phyloP scores from a whole-genome alignment of 108 stramenopile species.

The Pseudonitzschia pungens region DNA sequence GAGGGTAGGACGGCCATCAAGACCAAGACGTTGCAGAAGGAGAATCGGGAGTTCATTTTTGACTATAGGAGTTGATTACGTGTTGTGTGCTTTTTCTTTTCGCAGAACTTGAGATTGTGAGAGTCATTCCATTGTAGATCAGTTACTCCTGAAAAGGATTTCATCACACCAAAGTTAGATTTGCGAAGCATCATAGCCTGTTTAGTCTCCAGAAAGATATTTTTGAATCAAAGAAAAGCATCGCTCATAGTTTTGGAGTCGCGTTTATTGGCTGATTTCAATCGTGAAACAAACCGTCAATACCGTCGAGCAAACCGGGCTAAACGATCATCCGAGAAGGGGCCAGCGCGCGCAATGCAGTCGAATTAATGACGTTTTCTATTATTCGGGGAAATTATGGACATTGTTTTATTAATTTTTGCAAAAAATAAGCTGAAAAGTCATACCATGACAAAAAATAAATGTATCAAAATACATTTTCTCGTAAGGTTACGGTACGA shows the following conservation, averaged over 20 bases:
- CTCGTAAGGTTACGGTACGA: no score
- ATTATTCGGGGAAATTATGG: no score
- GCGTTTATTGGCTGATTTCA: constrained; percentile 18
- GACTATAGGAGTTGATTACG: not conserved
- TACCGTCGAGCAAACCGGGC: constrained; percentile 7
- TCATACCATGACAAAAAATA: no score
- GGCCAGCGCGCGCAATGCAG: no score
- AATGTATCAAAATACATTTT: no score
- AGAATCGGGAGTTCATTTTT: constrained; percentile 8
- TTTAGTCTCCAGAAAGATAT: not conserved
- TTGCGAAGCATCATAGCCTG: not conserved
- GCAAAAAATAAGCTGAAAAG: no score
- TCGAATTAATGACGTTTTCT: no score
- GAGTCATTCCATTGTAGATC: no score
- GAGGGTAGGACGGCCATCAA: constrained; percentile 12
- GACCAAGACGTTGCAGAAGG: constrained; percentile 12
- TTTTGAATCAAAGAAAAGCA: not conserved
- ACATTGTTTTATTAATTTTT: no score
- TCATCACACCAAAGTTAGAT: no score
- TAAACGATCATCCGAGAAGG: not conserved
- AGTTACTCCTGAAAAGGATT: no score
- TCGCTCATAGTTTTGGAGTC: not conserved
- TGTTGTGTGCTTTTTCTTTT: not conserved
- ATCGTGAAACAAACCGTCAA: constrained; percentile 5
- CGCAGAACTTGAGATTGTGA: not conserved